Percentiles rank a stretch among this genome's conserved stretches.
phyloP scores from a whole-genome alignment of 371 early-diverging fungal genomes.

The Neoconidiobolus thromboides region DNA sequence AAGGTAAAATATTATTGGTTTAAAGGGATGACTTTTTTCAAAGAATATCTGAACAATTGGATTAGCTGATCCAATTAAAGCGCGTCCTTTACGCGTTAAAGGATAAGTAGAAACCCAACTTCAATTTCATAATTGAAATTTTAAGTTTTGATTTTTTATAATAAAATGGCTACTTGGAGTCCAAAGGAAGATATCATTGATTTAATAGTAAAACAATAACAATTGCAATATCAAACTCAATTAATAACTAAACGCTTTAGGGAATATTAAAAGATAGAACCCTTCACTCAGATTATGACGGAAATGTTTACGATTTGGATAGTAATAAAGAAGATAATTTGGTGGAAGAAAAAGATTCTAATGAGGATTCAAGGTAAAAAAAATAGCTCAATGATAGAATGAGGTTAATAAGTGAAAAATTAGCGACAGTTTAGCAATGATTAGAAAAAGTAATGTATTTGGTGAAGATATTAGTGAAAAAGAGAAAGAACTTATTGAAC shows the following conservation, averaged over 20 bases:
- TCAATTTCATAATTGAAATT: neutral
- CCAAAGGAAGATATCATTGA: neutral
- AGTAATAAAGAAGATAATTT: neutral
- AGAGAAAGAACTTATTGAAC: slow-evolving; percentile 66
- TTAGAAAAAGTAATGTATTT: slow-evolving; percentile 35
- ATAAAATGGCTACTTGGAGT: slow-evolving; percentile 4
- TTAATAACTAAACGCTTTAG: neutral
- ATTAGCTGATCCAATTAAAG: no score
- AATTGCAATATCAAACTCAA: neutral
- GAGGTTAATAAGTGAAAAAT: neutral
- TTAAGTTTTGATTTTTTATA: neutral
- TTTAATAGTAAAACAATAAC: neutral
- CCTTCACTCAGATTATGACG: neutral
- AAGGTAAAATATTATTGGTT: no score
- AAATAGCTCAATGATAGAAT: no score
- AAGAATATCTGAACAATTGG: no score
- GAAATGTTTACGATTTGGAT: neutral
- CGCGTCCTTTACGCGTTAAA: no score
- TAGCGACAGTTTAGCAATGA: neutral
- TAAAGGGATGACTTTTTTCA: no score
- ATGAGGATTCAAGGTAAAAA: neutral
- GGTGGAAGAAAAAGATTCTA: neutral
- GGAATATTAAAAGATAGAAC: neutral
- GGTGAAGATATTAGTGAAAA: slow-evolving; percentile 66
- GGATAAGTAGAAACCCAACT: no score